phyloP scores from a whole-genome alignment of 345 rosid genomes.

The Cardiospermum halicacabum region DNA sequence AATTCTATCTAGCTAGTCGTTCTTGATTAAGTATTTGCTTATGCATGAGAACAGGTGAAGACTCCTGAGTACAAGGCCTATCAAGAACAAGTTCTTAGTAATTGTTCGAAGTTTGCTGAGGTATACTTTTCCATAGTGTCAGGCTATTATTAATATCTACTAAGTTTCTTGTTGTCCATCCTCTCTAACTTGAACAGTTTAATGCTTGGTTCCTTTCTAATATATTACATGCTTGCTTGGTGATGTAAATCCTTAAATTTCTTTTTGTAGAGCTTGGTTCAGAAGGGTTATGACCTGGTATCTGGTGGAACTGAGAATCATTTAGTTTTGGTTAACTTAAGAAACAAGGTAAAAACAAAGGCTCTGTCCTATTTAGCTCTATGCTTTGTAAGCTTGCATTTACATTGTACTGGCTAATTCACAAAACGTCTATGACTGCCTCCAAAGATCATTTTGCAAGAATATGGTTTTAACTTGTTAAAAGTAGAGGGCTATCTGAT shows the following conservation, averaged over 20 bases:
- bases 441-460: background rate
- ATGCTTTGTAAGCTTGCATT: background rate
- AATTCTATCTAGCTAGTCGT: constrained; percentile 1
- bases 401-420: background rate
- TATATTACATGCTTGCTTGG: constrained; percentile 12
- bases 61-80: constrained; percentile 87
- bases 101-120: constrained; percentile 74
- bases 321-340: constrained; percentile 83
- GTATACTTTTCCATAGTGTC: constrained; percentile 26
- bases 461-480: background rate
- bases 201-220: constrained; percentile 1
- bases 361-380: background rate
- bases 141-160: constrained; percentile 1
- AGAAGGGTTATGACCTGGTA: constrained; percentile 77
- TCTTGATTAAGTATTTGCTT: constrained; percentile 14
- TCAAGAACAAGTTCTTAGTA: constrained; percentile 84
- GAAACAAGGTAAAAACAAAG: constrained; percentile 54
- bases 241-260: background rate
- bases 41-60: constrained; percentile 40
- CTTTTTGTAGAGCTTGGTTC: constrained; percentile 57
- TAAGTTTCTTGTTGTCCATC: constrained; percentile 2
- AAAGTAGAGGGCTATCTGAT: background rate
- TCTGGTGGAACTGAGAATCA: constrained; percentile 98
- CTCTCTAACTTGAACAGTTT: background rate
- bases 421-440: background rate